Evolutionary conservation across 768 basidiomycete species (phyloP).

Genomic region (Lactarius sanguifluus): DNA sequence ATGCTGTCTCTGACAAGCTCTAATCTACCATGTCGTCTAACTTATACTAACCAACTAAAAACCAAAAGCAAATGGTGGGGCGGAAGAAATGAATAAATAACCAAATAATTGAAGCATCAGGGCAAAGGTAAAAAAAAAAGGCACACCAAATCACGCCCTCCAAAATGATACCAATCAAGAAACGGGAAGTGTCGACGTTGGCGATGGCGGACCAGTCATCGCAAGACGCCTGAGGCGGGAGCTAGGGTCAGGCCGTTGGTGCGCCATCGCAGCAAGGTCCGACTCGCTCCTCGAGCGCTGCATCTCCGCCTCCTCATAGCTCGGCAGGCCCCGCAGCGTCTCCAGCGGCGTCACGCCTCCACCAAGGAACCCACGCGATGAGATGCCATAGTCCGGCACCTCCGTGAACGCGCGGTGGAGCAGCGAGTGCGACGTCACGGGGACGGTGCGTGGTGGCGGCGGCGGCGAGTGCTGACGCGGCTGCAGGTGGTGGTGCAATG

Average conservation of each 20-base stretch:
- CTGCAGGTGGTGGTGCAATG: neutral
- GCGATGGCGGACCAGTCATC: neutral
- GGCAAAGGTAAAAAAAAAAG: neutral
- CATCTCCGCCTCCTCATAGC: constrained; percentile 70
- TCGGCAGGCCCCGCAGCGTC: constrained; percentile 76
- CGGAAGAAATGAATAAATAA: neutral
- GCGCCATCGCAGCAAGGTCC: constrained; percentile 27
- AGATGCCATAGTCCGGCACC: constrained; percentile 85
- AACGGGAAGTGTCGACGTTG: neutral
- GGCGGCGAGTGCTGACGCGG: constrained; percentile 21
- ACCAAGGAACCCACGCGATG: constrained; percentile 84
- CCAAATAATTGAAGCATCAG: neutral
- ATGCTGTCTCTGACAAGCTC: neutral
- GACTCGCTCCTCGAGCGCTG: constrained; percentile 30
- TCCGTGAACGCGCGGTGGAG: constrained; percentile 66
- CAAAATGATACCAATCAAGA: neutral
- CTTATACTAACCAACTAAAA: neutral
- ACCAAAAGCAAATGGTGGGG: neutral
- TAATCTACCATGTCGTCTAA: neutral
- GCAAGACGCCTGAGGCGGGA: neutral
- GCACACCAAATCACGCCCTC: neutral
- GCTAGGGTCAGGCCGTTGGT: too few relatives aligned
- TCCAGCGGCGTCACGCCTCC: constrained; percentile 82
- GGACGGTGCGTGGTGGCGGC: constrained; percentile 21
- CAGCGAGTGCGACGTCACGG: constrained; percentile 34